Conservation (phyloP, 2,329 filamentous ascomycete genomes). For the Dryadomyces quercivorus region DNA sequence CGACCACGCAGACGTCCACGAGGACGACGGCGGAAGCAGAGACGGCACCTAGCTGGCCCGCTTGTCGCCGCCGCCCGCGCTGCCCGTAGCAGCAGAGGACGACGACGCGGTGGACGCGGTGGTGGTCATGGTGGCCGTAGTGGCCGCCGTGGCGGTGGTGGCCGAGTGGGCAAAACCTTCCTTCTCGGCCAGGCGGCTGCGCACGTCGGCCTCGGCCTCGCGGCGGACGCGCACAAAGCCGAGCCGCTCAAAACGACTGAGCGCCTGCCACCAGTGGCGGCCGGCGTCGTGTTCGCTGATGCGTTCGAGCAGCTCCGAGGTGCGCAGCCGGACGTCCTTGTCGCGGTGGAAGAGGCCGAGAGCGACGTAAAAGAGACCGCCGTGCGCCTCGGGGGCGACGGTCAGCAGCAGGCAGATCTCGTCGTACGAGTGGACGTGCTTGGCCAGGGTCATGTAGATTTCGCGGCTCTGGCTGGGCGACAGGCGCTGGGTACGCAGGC, state of each 20-base stretch:
- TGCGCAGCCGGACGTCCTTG: constrained; percentile 62
- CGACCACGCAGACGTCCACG: too few relatives aligned
- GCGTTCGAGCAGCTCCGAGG: constrained; percentile 69
- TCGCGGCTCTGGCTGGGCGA: constrained; percentile 64
- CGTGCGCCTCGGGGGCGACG: constrained; percentile 74
- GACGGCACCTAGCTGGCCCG: constrained; percentile 30
- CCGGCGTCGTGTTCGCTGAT: constrained; percentile 82
- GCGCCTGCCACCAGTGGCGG: constrained; percentile 77
- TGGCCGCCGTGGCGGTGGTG: not conserved
- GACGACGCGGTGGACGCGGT: not conserved
- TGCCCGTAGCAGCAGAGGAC: not conserved
- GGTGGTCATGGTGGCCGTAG: not conserved
- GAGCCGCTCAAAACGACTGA: constrained; percentile 81
- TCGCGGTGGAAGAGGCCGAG: constrained; percentile 88
- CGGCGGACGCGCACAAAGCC: constrained; percentile 70
- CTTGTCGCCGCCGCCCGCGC: constrained; percentile 21
- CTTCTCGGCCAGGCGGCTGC: constrained; percentile 28
- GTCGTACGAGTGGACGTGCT: constrained; percentile 66
- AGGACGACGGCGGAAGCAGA: not conserved
- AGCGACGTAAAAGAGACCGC: constrained; percentile 80
- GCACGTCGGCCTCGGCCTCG: constrained; percentile 44
- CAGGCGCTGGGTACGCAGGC: constrained; percentile 70
- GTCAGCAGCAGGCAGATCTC: constrained; percentile 76
- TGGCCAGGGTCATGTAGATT: constrained; percentile 71
- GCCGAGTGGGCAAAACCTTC: constrained; percentile 23